These are phyloP conservation scores for Candida michaelii DNA, from an alignment of 805 yeast species.

Conservation along the genomic window DNA sequence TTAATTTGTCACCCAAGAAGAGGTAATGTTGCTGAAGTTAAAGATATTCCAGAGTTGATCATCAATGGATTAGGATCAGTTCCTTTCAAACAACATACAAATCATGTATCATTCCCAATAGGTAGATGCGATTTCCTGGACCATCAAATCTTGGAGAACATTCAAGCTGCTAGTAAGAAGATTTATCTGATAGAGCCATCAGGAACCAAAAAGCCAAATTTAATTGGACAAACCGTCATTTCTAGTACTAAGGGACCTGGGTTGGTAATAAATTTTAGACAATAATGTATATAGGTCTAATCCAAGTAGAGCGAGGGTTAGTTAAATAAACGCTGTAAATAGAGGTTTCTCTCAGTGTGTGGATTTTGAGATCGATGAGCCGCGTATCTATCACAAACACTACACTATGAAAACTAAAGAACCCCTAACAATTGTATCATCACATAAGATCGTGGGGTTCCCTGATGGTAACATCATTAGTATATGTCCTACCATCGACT, in stretches of 20 bases:
- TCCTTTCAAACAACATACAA: conserved; percentile 74
- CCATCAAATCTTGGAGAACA: conserved; percentile 68
- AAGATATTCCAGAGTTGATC: conserved; percentile 58
- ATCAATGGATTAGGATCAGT: conserved; percentile 60
- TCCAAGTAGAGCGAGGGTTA: no score
- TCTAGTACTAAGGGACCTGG: conserved; percentile 80
- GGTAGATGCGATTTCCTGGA: conserved; percentile 80
- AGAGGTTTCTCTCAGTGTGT: no score
- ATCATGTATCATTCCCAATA: conserved; percentile 62
- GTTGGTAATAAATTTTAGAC: conserved; percentile 53
- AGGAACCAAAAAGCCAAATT: conserved; percentile 64
- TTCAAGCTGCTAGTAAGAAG: conserved; percentile 64
- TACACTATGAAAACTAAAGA: neutral
- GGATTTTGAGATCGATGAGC: conserved; percentile 5
- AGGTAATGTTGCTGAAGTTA: conserved; percentile 67
- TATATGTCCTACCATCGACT: conserved; percentile 56
- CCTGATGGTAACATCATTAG: conserved; percentile 39
- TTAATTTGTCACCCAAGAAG: conserved; percentile 84
- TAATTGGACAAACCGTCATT: conserved; percentile 67
- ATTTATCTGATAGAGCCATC: conserved; percentile 55
- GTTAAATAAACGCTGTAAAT: no score
- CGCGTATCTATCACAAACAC: neutral
- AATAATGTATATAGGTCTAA: conserved; percentile 7
- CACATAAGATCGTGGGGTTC: conserved; percentile 22
- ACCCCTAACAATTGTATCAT: neutral